Evolutionary conservation across 441 rosid genomes (phyloP), one percentile per base, ranked within the genome.

Genomic region (Eruca vesicaria): DNA sequence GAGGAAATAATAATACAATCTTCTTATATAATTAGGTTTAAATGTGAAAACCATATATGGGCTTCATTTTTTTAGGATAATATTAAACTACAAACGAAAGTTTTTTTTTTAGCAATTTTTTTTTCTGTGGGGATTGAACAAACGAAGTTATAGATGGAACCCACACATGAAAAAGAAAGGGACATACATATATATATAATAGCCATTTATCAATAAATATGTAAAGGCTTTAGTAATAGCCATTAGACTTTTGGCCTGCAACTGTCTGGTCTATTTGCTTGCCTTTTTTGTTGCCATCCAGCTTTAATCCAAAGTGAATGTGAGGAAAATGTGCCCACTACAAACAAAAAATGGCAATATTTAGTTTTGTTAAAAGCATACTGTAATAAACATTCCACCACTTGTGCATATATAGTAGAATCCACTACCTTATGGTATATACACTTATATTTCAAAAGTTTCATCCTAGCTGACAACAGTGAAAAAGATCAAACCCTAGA

Each of bases 291-390:
- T 84, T 91, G 63, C 94, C 87, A 50, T 95, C 97, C 89, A 89
- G 80, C 84, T 89, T 95, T 79, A 89, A 72, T 35, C 97, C 97
- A 79, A 89, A 93, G 85, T 96, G 97, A 74, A 96, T 91, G 79
- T 88, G 97, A 70, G 99, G 99, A 70, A 89, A 93, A 88, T 96
- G 98, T 82, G 99, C 99, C 99, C 99, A 96, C 99, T 96, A 83
- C 87, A 84, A 35, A 7, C 62, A 62, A 18, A 16, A 52, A 50
- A 29, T 16, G 16, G 56, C 7, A 4, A 36, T 36, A 20, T 21
- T 55, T 9, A 12, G n/a, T 45, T 28, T 21, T 38, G 26, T 2
- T 1, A 50, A 45, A 9, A 48, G 11, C 18, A 23, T 26, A 48
- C 6, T 59, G 76, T 59, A 26, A 66, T 50, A 61, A 71, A 43